phyloP scores from a whole-genome alignment of 768 basidiomycete genomes.

The Termitomyces sp. region DNA sequence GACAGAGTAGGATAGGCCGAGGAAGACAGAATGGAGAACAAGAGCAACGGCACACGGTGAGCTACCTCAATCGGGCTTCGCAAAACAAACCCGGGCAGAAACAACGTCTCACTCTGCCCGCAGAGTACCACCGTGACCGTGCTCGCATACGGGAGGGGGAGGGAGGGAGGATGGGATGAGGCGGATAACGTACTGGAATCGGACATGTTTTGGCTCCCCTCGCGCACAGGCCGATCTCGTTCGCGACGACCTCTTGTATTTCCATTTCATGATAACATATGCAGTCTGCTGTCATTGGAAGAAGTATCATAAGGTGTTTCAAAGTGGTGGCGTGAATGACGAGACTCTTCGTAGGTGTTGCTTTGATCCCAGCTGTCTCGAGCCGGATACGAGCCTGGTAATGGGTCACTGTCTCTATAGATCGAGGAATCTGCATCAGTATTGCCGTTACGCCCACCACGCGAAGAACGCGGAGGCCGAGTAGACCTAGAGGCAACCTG shows the following conservation, averaged over 20 bases:
- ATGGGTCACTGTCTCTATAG: conserved; percentile 21
- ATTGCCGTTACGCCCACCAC: conserved; percentile 21
- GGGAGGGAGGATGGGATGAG: conserved; percentile 36
- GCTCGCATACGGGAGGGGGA: conserved; percentile 31
- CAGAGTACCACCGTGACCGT: conserved; percentile 26
- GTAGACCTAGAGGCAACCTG: conserved; percentile 11
- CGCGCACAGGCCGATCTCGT: conserved; percentile 22
- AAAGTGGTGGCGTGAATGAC: conserved; percentile 6
- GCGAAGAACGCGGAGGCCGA: conserved; percentile 21
- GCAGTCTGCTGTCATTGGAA: conserved; percentile 18
- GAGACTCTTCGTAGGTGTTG: conserved; percentile 16
- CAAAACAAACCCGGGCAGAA: conserved; percentile 9
- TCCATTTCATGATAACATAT: conserved; percentile 17
- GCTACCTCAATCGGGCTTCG: conserved; percentile 20
- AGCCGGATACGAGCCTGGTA: conserved; percentile 12
- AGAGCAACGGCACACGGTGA: conserved; percentile 20
- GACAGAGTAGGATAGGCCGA: conserved; percentile 24
- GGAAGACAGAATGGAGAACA: conserved; percentile 19
- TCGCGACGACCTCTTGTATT: conserved; percentile 25
- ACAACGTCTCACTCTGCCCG: conserved; percentile 15
- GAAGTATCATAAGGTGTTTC: conserved; percentile 9
- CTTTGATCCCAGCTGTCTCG: conserved; percentile 21
- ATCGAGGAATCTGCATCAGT: conserved; percentile 25
- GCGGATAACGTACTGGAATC: conserved; percentile 62
- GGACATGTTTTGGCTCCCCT: conserved; percentile 29